These are phyloP conservation scores for Colletotrichum siamense DNA, from an alignment of 2,329 filamentous ascomycete species.

Conservation along the genomic window DNA sequence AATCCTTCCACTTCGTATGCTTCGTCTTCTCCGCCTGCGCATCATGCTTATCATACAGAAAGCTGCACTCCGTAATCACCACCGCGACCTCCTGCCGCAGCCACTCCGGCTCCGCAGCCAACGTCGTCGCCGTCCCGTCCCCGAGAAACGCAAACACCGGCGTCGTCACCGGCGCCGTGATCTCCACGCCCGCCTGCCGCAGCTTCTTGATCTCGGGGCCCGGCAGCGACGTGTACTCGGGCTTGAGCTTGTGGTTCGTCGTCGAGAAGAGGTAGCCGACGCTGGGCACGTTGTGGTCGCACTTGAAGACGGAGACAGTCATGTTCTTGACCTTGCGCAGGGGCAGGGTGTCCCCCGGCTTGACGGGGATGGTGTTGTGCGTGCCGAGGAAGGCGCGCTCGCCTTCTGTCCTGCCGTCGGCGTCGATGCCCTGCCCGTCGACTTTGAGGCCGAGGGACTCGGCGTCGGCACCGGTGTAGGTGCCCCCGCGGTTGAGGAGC, in stretches of 20 bases:
- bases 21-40: conserved; percentile 50
- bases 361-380: conserved; percentile 43
- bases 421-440: conserved; percentile 20
- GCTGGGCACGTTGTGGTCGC: conserved; percentile 53
- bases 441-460: conserved; percentile 18
- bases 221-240: conserved; percentile 38
- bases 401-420: conserved; percentile 20
- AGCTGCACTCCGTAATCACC: conserved; percentile 56
- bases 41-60: conserved; percentile 47
- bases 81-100: conserved; percentile 43
- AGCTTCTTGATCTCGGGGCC: conserved; percentile 43
- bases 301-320: conserved; percentile 46
- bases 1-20: conserved; percentile 51
- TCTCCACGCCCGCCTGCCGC: conserved; percentile 38
- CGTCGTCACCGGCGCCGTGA: conserved; percentile 43
- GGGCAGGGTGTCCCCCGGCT: conserved; percentile 38
- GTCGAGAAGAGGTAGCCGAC: conserved; percentile 51
- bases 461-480: conserved; percentile 33
- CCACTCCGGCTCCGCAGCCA: conserved; percentile 46
- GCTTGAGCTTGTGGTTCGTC: conserved; percentile 42
- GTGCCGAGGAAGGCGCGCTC: conserved; percentile 36
- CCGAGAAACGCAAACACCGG: conserved; percentile 55
- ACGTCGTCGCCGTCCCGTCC: conserved; percentile 47
- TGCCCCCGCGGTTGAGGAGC: conserved; percentile 46
- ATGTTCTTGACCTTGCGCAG: conserved; percentile 40